Conservation (phyloP, 1,284 basidiomycete genomes). For the Ustilago loliicola region DNA sequence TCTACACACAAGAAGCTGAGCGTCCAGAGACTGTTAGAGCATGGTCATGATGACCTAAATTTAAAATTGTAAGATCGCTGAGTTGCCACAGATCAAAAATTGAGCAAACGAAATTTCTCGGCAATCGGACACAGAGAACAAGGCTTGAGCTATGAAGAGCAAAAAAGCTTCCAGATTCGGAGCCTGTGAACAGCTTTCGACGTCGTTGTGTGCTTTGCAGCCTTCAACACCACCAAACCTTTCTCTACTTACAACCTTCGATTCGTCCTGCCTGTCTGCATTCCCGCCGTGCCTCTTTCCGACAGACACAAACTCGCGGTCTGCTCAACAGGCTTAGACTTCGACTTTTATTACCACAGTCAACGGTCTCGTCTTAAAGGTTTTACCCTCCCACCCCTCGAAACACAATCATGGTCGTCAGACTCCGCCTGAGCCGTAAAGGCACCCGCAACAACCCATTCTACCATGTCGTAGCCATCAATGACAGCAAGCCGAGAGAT, state of each 20-base stretch:
- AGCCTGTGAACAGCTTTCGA: no score
- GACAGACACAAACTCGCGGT: no score
- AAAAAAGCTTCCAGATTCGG: slow-evolving; percentile 9
- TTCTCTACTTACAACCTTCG: not conserved
- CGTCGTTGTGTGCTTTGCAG: not conserved
- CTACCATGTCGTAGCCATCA: slow-evolving; percentile 89
- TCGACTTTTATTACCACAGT: no score
- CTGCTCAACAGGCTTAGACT: no score
- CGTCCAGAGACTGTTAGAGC: not conserved
- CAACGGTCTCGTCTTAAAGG: no score
- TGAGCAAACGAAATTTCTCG: not conserved
- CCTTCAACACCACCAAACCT: not conserved
- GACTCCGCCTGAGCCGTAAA: slow-evolving; percentile 87
- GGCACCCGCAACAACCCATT: slow-evolving; percentile 83
- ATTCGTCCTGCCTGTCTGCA: no score
- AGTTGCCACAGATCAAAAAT: not conserved
- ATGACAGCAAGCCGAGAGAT: slow-evolving; percentile 81
- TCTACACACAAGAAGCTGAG: not conserved
- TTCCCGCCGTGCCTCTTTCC: not conserved
- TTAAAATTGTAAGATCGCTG: not conserved
- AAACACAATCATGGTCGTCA: slow-evolving; percentile 78
- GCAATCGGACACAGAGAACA: slow-evolving; percentile 12
- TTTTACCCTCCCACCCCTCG: not conserved
- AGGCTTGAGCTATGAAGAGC: slow-evolving; percentile 1
- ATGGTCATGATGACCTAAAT: not conserved